These are phyloP conservation scores for Exophiala sp. DNA, from an alignment of 2,329 filamentous ascomycete species.

Conservation along the genomic window DNA sequence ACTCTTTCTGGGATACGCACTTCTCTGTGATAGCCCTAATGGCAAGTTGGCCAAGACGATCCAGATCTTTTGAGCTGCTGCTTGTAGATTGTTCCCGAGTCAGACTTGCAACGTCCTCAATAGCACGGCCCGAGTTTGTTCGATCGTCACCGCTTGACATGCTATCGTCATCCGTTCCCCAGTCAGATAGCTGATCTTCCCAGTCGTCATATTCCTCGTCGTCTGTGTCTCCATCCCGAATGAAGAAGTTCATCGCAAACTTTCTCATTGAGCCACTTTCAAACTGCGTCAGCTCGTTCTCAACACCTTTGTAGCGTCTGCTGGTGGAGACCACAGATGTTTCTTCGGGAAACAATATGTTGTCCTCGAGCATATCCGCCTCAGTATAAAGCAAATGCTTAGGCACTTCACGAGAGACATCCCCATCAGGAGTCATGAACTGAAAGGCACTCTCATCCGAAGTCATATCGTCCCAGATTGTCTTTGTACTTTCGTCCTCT, in stretches of 20 bases:
- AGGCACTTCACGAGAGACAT: slow-evolving; percentile 8
- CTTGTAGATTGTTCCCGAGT: no score
- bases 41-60: no score
- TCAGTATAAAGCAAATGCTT: slow-evolving; percentile 37
- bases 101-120: no score
- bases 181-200: no score
- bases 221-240: no score
- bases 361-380: slow-evolving; percentile 41
- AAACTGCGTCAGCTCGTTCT: not conserved
- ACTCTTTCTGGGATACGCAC: no score
- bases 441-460: slow-evolving; percentile 2
- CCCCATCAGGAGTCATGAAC: not conserved
- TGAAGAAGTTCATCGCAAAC: not conserved
- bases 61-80: no score
- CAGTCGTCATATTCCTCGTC: no score
- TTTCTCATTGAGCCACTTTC: not conserved
- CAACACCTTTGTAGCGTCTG: not conserved
- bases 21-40: no score
- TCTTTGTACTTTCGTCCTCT: slow-evolving; percentile 34
- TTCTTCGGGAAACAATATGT: slow-evolving; percentile 41
- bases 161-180: no score
- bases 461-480: slow-evolving; percentile 35
- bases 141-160: no score
- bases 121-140: no score
- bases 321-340: not conserved